Evolutionary conservation across 345 rosid species (phyloP).

Genomic region (Sisymbrium irio): DNA sequence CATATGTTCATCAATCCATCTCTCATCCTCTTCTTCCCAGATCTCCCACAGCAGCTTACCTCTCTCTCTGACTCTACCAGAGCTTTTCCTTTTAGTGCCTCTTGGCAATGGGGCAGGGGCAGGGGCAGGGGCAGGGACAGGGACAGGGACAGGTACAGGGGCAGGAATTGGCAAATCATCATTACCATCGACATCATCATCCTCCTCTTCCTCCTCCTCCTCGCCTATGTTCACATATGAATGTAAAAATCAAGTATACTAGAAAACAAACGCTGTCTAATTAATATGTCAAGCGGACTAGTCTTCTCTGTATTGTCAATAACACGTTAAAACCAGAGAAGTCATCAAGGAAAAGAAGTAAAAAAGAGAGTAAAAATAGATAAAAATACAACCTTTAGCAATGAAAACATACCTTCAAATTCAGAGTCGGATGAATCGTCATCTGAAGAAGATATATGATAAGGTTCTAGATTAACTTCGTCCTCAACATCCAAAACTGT

Average conservation of each 20-base stretch:
- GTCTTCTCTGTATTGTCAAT: neutral
- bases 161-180: too few species aligned
- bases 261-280: too few species aligned
- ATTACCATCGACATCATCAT: conserved; percentile 9
- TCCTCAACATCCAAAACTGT: conserved; percentile 7
- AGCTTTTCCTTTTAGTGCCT: conserved; percentile 37
- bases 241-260: conserved; percentile 1
- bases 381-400: neutral
- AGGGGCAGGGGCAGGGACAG: conserved; percentile 4
- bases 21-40: conserved; percentile 67
- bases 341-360: neutral
- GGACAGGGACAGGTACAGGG: conserved; percentile 17
- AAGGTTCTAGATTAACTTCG: conserved; percentile 9
- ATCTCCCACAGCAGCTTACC: conserved; percentile 75
- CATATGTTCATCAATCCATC: conserved; percentile 60
- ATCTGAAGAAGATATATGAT: conserved; percentile 5
- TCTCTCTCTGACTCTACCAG: too few species aligned
- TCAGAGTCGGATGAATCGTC: neutral
- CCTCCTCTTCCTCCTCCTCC: conserved; percentile 8
- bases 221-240: conserved; percentile 14
- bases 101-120: neutral
- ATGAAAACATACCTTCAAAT: conserved; percentile 9
- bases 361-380: neutral
- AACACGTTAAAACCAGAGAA: neutral
- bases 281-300: too few species aligned